Base-by-base conservation (phyloP, 192 early-diverging fungal species). In the Geranomyces michiganensis region DNA sequence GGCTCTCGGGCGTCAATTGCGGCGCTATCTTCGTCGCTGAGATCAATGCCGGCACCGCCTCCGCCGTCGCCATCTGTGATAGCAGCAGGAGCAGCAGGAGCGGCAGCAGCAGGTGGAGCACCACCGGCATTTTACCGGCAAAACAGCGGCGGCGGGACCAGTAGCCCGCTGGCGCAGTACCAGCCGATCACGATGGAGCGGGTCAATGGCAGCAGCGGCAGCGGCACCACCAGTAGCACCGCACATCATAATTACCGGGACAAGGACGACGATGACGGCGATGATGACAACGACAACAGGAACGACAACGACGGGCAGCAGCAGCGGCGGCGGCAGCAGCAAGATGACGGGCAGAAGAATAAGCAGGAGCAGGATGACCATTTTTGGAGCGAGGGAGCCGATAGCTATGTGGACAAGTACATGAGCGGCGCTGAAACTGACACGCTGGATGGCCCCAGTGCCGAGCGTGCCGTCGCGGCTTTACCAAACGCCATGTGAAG, bases 271-370 rank as follows among this genome's bases (percentile, higher is more conserved):
- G 83, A 96, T 96, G 63, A 93, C 73, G 30, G 91, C 67, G 0
- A 89, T 91, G 2, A 90, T 88, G 19, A 82, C 33, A 30, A 90
- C 75, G 22, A 94, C 93, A 65, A 96, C 82, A 0, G 83, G 90
- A 53, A 53, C 15, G 17, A 17, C 51, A 53, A 17, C 51, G 24
- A 53, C 6, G 17, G 51, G 51, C 51, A 53, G 7, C 51, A 53
- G 7, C 19, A 53, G n/a, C 19, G 7, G 19, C 51, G 17, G 24
- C 51, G 7, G n/a, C 51, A 53, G n/a, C 51, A 26, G 7, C 19
- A 26, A 17, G 4, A 53, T 9, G 7, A 26, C 3, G 36, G 36
- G 36, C 36, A 41, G 5, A 41, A 41, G 3, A 41, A 10, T 41
- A 41, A 41, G 36, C 5, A 41, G 36, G 36, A 3, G 36, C 36